Conservation (phyloP, 768 basidiomycete species). For the Tricholoma matsutake region DNA sequence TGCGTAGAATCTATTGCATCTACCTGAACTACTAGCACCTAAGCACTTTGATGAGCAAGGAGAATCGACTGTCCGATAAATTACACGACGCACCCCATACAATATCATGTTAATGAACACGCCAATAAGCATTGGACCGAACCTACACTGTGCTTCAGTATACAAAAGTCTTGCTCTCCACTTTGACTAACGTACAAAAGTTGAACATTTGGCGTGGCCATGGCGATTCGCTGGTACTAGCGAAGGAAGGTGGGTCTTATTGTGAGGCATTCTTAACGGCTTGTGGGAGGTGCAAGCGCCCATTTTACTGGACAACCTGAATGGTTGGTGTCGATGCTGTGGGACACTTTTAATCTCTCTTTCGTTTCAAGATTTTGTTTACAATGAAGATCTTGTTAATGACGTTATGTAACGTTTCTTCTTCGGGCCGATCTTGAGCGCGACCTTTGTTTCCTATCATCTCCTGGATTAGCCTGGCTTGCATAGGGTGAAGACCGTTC, state of each 20-base stretch:
- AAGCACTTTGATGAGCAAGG: background rate
- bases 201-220: background rate
- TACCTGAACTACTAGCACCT: slow-evolving; percentile 14
- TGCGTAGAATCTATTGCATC: background rate
- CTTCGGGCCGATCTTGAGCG: too few species aligned
- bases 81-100: slow-evolving; percentile 25
- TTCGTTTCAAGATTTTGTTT: background rate
- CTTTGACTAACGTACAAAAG: background rate
- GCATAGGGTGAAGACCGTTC: too few species aligned
- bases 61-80: background rate
- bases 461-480: too few species aligned
- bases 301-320: background rate
- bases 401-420: too few species aligned
- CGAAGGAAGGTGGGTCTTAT: background rate
- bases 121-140: background rate
- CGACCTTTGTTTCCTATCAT: too few species aligned
- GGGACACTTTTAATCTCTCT: background rate
- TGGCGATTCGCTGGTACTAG: background rate
- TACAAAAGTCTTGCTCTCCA: background rate
- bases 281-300: background rate
- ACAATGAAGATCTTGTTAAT: too few species aligned
- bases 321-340: background rate
- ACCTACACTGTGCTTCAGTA: background rate
- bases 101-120: slow-evolving; percentile 16
- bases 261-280: background rate